A percentile compares a stretch with the other conserved stretches of the same genome.
phyloP scores from a whole-genome alignment of 1,284 basidiomycete genomes.

The Ceratobasidium sp. region DNA sequence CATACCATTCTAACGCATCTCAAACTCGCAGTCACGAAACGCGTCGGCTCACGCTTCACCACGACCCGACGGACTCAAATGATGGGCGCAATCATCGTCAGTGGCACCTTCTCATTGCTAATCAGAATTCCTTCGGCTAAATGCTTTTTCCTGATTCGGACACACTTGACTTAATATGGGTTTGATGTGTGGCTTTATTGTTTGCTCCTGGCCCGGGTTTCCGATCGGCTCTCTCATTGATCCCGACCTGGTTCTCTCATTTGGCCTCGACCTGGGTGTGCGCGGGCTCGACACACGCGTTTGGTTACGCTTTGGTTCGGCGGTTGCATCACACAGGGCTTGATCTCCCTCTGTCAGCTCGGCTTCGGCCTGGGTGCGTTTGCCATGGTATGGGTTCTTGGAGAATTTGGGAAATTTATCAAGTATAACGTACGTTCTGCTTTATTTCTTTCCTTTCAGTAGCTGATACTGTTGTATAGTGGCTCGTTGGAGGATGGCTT shows the following conservation, averaged over 20 bases:
- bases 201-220: no score
- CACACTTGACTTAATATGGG: not conserved
- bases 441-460: slow-evolving; percentile 27
- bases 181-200: no score
- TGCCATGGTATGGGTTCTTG: slow-evolving; percentile 42
- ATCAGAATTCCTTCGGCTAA: slow-evolving; percentile 30
- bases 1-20: not conserved
- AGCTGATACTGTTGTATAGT: slow-evolving; percentile 45
- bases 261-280: no score
- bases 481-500: slow-evolving; percentile 52
- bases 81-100: slow-evolving; percentile 51
- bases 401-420: slow-evolving; percentile 48
- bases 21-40: not conserved
- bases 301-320: no score
- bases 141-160: slow-evolving; percentile 25
- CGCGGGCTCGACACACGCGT: no score
- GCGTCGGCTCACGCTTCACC: slow-evolving; percentile 32
- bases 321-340: not conserved
- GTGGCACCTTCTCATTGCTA: not conserved
- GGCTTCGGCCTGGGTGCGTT: slow-evolving; percentile 23
- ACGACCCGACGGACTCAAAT: slow-evolving; percentile 52
- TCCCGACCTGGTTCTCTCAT: no score
- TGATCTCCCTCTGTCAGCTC: slow-evolving; percentile 12
- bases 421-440: slow-evolving; percentile 46
- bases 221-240: no score